phyloP scores from a whole-genome alignment of 805 yeast species.

The Teunomyces lycoperdinae region DNA sequence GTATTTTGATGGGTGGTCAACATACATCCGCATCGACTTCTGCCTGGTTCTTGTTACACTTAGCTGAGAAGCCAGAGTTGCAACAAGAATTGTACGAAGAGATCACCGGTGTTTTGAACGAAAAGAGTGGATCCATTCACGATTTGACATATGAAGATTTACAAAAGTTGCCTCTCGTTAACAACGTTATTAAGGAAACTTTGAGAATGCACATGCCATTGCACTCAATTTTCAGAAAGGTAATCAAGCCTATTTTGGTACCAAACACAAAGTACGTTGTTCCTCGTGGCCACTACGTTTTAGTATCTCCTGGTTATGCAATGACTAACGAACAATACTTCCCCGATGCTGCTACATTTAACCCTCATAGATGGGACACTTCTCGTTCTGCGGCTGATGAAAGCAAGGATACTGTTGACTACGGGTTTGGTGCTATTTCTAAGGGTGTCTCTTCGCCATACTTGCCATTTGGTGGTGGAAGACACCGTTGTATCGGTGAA shows the following conservation, averaged over 20 bases:
- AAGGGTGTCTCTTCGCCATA: constrained; percentile 96
- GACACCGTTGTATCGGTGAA: constrained; percentile 99
- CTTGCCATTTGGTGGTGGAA: constrained; percentile 98
- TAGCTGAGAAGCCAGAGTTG: constrained; percentile 81
- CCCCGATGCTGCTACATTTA: constrained; percentile 68
- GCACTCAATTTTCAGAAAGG: constrained; percentile 94
- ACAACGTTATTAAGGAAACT: constrained; percentile 86
- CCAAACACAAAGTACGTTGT: constrained; percentile 78
- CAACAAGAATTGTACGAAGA: constrained; percentile 81
- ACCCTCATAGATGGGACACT: constrained; percentile 83
- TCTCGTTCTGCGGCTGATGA: constrained; percentile 7
- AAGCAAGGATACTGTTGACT: constrained; percentile 59
- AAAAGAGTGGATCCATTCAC: constrained; percentile 32
- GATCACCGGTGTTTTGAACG: constrained; percentile 57
- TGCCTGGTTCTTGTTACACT: constrained; percentile 89
- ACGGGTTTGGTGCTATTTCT: constrained; percentile 94
- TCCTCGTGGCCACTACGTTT: constrained; percentile 84
- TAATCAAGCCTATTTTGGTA: constrained; percentile 69
- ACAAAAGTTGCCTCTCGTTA: constrained; percentile 76
- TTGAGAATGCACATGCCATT: constrained; percentile 94
- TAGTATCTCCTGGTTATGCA: constrained; percentile 93
- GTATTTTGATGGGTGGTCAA: constrained; percentile 98
- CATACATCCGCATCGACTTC: constrained; percentile 96
- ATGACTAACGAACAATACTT: constrained; percentile 73
- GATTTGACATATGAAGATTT: constrained; percentile 80